Conservation (phyloP, 306 rosid species). For the Cucurbita moschata region DNA sequence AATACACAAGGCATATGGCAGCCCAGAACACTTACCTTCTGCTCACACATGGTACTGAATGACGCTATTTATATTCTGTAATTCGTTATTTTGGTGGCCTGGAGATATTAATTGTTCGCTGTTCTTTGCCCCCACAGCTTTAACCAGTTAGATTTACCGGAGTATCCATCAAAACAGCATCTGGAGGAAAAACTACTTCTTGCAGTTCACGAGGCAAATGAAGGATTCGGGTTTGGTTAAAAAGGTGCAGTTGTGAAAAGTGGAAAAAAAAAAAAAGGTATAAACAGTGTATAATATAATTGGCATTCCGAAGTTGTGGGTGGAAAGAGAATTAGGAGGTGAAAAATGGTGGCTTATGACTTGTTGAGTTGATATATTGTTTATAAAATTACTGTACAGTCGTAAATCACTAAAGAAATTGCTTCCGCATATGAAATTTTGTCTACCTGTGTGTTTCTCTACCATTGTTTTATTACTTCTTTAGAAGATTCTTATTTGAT, state of each 20-base stretch:
- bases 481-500: too few species aligned
- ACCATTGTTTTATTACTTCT: background rate
- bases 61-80: background rate
- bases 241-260: background rate
- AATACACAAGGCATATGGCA: constrained; percentile 97
- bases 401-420: constrained; percentile 48
- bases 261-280: constrained; percentile 3
- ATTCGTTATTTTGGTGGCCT: background rate
- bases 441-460: background rate
- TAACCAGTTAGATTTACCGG: constrained; percentile 93
- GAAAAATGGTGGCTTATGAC: constrained; percentile 27
- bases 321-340: constrained; percentile 29
- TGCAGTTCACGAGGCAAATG: constrained; percentile 87
- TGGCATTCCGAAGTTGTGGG: constrained; percentile 17
- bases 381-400: constrained; percentile 60
- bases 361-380: constrained; percentile 25
- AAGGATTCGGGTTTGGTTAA: constrained; percentile 96
- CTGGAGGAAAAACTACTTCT: constrained; percentile 81
- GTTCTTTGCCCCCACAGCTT: constrained; percentile 44
- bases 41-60: constrained; percentile 85
- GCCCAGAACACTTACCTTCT: constrained; percentile 92
- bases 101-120: background rate
- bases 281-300: constrained; percentile 33
- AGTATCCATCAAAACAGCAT: constrained; percentile 85
- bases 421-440: constrained; percentile 43